Base-by-base conservation (phyloP, 2,329 filamentous ascomycete genomes). In the Colletotrichum neosansevieriae region DNA sequence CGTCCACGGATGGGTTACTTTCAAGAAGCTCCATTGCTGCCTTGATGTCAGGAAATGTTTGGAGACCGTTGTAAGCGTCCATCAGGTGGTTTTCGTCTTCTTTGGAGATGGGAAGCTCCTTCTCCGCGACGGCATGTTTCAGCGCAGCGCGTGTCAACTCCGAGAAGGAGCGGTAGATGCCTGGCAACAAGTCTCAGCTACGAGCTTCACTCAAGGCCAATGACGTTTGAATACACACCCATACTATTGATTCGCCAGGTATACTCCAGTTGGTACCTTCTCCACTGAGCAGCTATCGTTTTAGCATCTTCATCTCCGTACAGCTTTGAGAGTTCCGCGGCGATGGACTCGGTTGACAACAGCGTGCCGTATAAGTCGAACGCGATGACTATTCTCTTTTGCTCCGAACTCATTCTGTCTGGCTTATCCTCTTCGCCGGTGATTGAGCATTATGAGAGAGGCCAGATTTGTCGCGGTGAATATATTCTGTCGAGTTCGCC, bases 321-420 rank as follows among this genome's bases (percentile, higher is more conserved):
- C 63, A 89, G 78, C 36, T 80, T 78, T 15, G 84, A 84, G 12
- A 94, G 80, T 67, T 89, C 83, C 40, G 83, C 79, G 6, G 86
- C 84, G 70, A 94, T 92, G 34, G 89, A 92, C 49, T 88, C 87
- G 2, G 91, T 93, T 10, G 90, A 92, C 6, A 94, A 83, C 10
- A 94, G 79, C 2, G 91, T 94, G 61, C 91, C 92, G 77, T 94
- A 94, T 2, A 92, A 83, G 74, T 94, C 92, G 71, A 94, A 93
- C 1, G 90, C 91, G 61, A 94, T 82, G 53, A 90, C 79, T 15
- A 76, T 80, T 50, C 77, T 80, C 73, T 70, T 51, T 70, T 38
- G 54, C 5, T 42, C 38, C 19, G 56, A 38, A 15, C 40, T 38
- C 63, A 68, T 67, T 12, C 2, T 17, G 11, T 15, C 6, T 21